phyloP scores from a whole-genome alignment of 2,329 filamentous ascomycete genomes.

The Hysterium pulicare region DNA sequence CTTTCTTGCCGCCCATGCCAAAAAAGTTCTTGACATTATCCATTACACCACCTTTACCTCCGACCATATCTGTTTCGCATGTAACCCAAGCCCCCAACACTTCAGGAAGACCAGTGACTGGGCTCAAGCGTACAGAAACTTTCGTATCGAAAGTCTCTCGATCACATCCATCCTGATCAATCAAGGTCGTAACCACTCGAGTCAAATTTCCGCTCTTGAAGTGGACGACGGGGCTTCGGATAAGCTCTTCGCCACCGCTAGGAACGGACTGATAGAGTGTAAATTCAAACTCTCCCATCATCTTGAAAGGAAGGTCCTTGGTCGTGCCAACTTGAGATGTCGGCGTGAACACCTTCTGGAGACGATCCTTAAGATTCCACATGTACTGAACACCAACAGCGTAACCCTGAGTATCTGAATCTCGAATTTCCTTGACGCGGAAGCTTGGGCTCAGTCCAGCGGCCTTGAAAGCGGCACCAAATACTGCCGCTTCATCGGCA shows the following conservation, averaged over 20 bases:
- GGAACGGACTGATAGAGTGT: slow-evolving; percentile 72
- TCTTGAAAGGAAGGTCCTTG: slow-evolving; percentile 82
- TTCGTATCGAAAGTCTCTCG: slow-evolving; percentile 76
- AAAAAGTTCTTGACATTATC: slow-evolving; percentile 96
- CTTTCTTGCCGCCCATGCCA: slow-evolving; percentile 87
- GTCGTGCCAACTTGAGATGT: slow-evolving; percentile 70
- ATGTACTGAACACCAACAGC: slow-evolving; percentile 73
- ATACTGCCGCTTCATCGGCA: slow-evolving; percentile 92
- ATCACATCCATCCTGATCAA: slow-evolving; percentile 73
- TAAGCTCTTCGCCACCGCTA: slow-evolving; percentile 39
- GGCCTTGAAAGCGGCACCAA: slow-evolving; percentile 91
- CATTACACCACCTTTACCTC: slow-evolving; percentile 76
- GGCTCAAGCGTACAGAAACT: slow-evolving; percentile 69
- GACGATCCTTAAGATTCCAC: slow-evolving; percentile 64
- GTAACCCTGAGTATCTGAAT: slow-evolving; percentile 73
- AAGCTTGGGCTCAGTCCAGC: slow-evolving; percentile 91
- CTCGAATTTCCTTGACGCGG: slow-evolving; percentile 93
- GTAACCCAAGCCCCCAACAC: slow-evolving; percentile 73
- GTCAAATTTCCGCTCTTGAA: slow-evolving; percentile 84
- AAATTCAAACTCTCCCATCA: slow-evolving; percentile 76
- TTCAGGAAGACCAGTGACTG: slow-evolving; percentile 74
- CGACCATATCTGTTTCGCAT: slow-evolving; percentile 72
- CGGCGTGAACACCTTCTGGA: slow-evolving; percentile 80
- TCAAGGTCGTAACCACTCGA: slow-evolving; percentile 71
- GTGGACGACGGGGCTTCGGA: slow-evolving; percentile 60